A percentile compares a stretch with the other conserved stretches of the same genome.
Conservation (phyloP, 2,329 filamentous ascomycete genomes). For the Trichophyton rubrum region DNA sequence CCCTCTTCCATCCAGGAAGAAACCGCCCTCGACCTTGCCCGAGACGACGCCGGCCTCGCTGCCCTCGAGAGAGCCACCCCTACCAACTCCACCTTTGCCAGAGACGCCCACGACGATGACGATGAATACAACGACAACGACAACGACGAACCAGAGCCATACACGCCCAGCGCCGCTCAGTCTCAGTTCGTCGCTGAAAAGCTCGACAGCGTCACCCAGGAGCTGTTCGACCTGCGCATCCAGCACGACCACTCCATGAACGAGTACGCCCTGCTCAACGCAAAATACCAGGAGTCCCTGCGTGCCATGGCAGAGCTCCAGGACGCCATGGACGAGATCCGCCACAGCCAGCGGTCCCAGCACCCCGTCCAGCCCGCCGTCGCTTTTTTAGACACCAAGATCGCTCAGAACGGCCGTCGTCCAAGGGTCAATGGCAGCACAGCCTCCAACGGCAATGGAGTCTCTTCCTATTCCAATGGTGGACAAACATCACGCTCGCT, state of each 20-base stretch:
- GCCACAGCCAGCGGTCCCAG: conserved; percentile 37
- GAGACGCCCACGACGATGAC: conserved; percentile 11
- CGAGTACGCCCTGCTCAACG: conserved; percentile 68
- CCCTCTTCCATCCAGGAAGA: conserved; percentile 15
- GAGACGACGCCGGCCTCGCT: conserved; percentile 24
- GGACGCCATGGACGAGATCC: conserved; percentile 68
- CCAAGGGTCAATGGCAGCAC: conserved; percentile 51
- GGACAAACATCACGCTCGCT: conserved; percentile 78
- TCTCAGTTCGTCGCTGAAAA: conserved; percentile 82
- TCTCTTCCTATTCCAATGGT: conserved; percentile 25
- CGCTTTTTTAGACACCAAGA: conserved; percentile 45
- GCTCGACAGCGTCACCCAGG: conserved; percentile 78
- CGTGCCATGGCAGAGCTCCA: conserved; percentile 63
- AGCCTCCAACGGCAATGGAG: conserved; percentile 45
- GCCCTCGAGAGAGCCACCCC: conserved; percentile 26
- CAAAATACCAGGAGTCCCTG: conserved; percentile 84
- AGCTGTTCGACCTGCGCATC: conserved; percentile 77
- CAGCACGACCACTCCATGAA: conserved; percentile 76
- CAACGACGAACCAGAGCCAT: conserved; percentile 20
- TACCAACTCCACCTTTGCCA: not conserved
- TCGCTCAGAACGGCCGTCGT: conserved; percentile 60
- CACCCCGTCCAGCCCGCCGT: conserved; percentile 32
- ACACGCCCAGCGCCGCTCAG: conserved; percentile 59
- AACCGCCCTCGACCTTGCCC: conserved; percentile 2
- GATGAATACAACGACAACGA: conserved; percentile 9